phyloP scores from a whole-genome alignment of 495 filamentous ascomycete genomes.

The Tuber indicum region DNA sequence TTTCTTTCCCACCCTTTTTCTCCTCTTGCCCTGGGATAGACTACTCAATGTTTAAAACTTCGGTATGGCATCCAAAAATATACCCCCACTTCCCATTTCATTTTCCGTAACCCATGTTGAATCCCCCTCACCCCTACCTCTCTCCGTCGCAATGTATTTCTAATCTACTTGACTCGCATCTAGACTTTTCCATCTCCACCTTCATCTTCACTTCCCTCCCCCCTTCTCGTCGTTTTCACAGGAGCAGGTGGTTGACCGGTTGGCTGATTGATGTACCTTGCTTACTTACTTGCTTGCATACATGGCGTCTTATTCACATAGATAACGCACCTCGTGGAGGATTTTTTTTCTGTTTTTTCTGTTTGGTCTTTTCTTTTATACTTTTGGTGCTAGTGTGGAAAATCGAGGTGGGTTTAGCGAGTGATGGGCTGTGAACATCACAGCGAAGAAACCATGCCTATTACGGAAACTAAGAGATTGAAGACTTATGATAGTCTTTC shows the following conservation, averaged over 20 bases:
- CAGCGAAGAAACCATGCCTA: neutral
- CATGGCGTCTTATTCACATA: neutral
- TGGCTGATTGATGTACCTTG: neutral
- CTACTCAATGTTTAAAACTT: neutral
- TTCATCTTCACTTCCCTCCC: neutral
- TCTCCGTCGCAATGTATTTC: neutral
- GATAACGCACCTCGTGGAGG: neutral
- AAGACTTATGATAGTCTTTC: neutral
- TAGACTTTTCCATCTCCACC: neutral
- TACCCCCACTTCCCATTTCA: neutral
- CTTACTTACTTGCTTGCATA: neutral
- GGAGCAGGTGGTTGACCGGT: neutral
- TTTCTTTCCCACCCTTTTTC: neutral
- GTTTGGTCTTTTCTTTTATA: neutral
- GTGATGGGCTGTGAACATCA: neutral
- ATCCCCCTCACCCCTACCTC: too few relatives aligned
- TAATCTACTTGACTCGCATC: neutral
- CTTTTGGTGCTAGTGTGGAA: neutral
- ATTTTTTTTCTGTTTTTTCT: neutral
- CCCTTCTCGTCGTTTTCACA: neutral
- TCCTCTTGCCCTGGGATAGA: neutral
- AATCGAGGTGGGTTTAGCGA: neutral
- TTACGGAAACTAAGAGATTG: neutral
- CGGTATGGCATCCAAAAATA: neutral
- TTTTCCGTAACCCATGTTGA: neutral